Evolutionary conservation across 768 basidiomycete species (phyloP).

Genomic region (Sporobolomyces pararoseus): DNA sequence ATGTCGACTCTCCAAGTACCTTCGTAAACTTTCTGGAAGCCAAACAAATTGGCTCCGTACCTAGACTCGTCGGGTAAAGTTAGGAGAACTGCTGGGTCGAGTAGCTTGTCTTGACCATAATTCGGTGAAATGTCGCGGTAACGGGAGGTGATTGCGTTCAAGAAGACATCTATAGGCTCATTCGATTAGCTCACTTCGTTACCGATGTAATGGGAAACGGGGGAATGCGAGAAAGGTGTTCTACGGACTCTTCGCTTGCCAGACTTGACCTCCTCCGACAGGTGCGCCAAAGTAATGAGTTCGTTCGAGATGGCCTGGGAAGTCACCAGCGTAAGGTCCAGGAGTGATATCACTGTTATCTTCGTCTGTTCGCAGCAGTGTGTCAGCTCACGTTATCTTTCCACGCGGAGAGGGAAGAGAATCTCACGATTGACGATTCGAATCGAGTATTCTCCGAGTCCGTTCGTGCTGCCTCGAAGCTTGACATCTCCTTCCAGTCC

Average conservation of each 20-base stretch:
- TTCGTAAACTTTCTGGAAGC: conserved; percentile 78
- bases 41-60: conserved; percentile 72
- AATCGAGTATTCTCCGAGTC: conserved; percentile 77
- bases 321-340: conserved; percentile 39
- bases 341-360: conserved; percentile 5
- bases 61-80: conserved; percentile 71
- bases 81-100: conserved; percentile 76
- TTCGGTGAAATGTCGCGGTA: conserved; percentile 59
- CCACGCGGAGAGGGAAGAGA: neutral
- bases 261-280: conserved; percentile 31
- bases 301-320: conserved; percentile 39
- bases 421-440: conserved; percentile 68
- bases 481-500: conserved; percentile 68
- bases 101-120: conserved; percentile 54
- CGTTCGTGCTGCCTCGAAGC: conserved; percentile 68
- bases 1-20: conserved; percentile 86
- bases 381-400: no score
- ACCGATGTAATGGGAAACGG: no score
- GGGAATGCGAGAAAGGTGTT: no score
- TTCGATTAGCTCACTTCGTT: no score
- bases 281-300: conserved; percentile 32
- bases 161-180: conserved; percentile 57
- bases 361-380: conserved; percentile 5
- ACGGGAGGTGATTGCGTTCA: conserved; percentile 60
- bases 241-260: conserved; percentile 42